Percentiles rank a stretch among this genome's conserved stretches.
Conservation (phyloP, 306 rosid genomes). For the Crotalaria pallida region DNA sequence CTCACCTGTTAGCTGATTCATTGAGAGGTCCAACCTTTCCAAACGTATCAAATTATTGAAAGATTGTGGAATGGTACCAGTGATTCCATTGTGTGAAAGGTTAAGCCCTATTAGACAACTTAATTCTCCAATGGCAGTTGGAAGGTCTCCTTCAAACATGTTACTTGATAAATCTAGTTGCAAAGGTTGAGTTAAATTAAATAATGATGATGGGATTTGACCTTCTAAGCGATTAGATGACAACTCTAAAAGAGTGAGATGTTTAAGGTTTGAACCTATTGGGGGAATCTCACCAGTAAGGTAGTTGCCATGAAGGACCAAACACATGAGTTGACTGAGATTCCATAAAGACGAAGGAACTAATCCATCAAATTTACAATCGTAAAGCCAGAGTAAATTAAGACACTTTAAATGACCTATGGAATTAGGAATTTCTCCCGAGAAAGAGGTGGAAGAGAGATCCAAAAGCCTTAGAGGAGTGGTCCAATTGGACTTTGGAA, state of each 20-base stretch:
- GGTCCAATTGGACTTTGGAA: constrained; percentile 10
- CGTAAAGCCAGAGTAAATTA: rapidly evolving
- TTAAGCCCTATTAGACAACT: constrained; percentile 25
- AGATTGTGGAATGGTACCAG: constrained; percentile 24
- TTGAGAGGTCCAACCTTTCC: constrained; percentile 37
- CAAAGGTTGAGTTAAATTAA: too few relatives aligned
- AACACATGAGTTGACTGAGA: not conserved
- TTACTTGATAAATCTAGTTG: constrained; percentile 36
- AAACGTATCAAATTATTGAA: constrained; percentile 19
- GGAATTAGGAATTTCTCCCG: not conserved
- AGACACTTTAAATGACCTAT: not conserved
- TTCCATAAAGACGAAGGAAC: constrained; percentile 6
- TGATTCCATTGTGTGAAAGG: constrained; percentile 28
- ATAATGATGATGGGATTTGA: not conserved
- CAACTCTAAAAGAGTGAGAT: not conserved
- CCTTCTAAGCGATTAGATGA: not conserved
- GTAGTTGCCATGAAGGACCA: not conserved
- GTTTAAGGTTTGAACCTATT: not conserved
- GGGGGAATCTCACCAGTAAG: constrained; percentile 18
- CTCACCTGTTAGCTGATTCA: not conserved
- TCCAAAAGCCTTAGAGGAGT: not conserved
- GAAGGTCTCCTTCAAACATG: constrained; percentile 31
- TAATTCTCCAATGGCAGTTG: constrained; percentile 18
- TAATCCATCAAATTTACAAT: not conserved
- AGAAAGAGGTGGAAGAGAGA: not conserved